phyloP scores from a whole-genome alignment of 192 early-diverging fungal genomes.

The Backusella psychrophila region DNA sequence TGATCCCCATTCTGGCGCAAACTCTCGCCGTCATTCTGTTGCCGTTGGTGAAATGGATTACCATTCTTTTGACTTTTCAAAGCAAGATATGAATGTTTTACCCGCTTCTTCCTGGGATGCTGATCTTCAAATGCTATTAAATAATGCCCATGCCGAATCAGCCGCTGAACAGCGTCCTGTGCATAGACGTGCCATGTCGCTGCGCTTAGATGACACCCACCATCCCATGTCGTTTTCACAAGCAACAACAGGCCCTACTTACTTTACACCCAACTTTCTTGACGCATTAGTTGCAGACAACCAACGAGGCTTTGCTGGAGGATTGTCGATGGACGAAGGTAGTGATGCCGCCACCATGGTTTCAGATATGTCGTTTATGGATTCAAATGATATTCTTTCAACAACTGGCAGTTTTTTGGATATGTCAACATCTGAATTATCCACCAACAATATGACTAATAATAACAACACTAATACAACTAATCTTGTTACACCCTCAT shows the following conservation, averaged over 20 bases:
- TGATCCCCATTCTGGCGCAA: constrained; percentile 8
- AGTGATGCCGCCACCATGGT: neutral
- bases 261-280: constrained; percentile 10
- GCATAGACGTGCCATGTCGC: neutral
- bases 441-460: neutral
- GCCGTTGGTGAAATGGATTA: constrained; percentile 33
- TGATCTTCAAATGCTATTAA: constrained; percentile 11
- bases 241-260: neutral
- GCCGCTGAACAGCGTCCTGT: neutral
- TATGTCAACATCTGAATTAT: neutral
- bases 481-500: neutral
- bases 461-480: neutral
- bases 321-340: neutral
- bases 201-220: neutral
- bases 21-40: constrained; percentile 32
- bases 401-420: neutral
- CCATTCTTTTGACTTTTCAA: constrained; percentile 22
- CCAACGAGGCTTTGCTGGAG: neutral
- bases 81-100: neutral
- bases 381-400: neutral
- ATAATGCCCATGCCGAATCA: neutral
- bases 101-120: neutral
- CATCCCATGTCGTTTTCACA: neutral
- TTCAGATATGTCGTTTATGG: constrained; percentile 7
- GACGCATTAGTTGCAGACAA: constrained; percentile 16